Percentiles rank a stretch among this genome's conserved stretches.
These are phyloP conservation scores for Ustanciosporium gigantosporum DNA, from an alignment of 1,284 basidiomycete genomes.

Conservation along the genomic window DNA sequence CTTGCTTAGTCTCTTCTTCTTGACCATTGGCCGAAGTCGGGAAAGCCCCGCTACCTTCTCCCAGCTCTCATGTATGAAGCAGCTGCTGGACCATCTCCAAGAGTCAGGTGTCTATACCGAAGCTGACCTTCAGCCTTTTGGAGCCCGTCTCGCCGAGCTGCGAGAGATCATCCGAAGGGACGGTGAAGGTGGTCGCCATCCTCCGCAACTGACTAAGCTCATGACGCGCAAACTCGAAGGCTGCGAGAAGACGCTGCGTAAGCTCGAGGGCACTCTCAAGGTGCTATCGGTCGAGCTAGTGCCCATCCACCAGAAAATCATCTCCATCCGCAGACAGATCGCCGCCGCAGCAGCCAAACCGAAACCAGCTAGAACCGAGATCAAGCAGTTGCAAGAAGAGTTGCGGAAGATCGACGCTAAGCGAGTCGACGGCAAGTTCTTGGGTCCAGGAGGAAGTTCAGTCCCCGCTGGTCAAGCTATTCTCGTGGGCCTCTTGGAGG, in stretches of 20 bases:
- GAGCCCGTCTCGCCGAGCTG: constrained; percentile 51
- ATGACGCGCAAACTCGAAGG: constrained; percentile 87
- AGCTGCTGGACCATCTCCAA: constrained; percentile 57
- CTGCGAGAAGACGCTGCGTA: constrained; percentile 66
- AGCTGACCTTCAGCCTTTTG: constrained; percentile 56
- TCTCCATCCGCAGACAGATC: constrained; percentile 84
- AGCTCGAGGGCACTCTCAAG: constrained; percentile 55
- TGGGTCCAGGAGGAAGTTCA: constrained; percentile 82
- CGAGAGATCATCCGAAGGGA: constrained; percentile 56
- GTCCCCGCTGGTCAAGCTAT: constrained; percentile 81
- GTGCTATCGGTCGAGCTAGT: constrained; percentile 61
- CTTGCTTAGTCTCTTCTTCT: constrained; percentile 59
- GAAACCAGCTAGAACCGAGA: constrained; percentile 79
- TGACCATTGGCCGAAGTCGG: constrained; percentile 58
- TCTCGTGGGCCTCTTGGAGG: constrained; percentile 79
- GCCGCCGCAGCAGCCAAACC: constrained; percentile 85
- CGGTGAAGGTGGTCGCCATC: constrained; percentile 74
- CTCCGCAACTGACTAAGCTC: constrained; percentile 83
- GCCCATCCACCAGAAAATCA: constrained; percentile 69
- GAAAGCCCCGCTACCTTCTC: constrained; percentile 58
- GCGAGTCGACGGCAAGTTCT: constrained; percentile 93
- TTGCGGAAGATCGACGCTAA: constrained; percentile 84
- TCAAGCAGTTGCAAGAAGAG: constrained; percentile 89
- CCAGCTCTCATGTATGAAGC: constrained; percentile 60
- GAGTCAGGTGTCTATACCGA: constrained; percentile 60